Percentiles rank a stretch among this genome's conserved stretches.
phyloP scores from a whole-genome alignment of 371 early-diverging fungal genomes.

The Cokeromyces recurvatus region DNA sequence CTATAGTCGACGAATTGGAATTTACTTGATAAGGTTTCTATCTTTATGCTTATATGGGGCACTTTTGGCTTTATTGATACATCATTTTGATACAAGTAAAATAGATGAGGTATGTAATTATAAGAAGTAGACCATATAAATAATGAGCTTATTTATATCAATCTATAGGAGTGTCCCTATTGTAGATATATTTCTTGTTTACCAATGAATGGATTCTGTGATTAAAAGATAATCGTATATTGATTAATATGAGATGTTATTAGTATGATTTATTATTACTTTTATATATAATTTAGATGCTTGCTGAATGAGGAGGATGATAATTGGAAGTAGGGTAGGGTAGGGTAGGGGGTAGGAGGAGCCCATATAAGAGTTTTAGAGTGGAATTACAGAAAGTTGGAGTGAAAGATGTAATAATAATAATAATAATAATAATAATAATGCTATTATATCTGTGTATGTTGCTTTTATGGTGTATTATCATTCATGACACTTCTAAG shows the following conservation, averaged over 20 bases:
- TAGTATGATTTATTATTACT: background rate
- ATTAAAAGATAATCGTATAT: conserved; percentile 1
- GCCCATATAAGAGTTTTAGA: too few relatives aligned
- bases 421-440: too few relatives aligned
- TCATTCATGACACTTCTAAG: conserved; percentile 33
- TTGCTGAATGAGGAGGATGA: background rate
- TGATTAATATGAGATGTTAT: background rate
- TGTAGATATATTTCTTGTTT: conserved; percentile 10
- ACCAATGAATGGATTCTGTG: conserved; percentile 11
- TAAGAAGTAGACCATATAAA: background rate
- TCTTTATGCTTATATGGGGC: conserved; percentile 1
- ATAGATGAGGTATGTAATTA: conserved; percentile 5
- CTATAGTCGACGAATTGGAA: too few relatives aligned
- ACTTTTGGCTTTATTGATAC: conserved; percentile 3
- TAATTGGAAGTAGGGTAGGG: too few relatives aligned
- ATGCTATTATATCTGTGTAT: background rate
- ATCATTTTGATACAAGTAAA: conserved; percentile 5
- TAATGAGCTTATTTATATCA: background rate
- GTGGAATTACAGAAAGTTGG: too few relatives aligned
- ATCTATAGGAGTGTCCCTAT: conserved; percentile 3
- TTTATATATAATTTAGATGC: background rate
- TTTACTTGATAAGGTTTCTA: background rate
- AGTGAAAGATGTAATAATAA: too few relatives aligned
- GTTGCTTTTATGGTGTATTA: background rate
- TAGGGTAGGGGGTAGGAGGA: too few relatives aligned